Conservation (phyloP, 2,329 filamentous ascomycete genomes). For the Xenosphaeropsis pyriputrescens region DNA sequence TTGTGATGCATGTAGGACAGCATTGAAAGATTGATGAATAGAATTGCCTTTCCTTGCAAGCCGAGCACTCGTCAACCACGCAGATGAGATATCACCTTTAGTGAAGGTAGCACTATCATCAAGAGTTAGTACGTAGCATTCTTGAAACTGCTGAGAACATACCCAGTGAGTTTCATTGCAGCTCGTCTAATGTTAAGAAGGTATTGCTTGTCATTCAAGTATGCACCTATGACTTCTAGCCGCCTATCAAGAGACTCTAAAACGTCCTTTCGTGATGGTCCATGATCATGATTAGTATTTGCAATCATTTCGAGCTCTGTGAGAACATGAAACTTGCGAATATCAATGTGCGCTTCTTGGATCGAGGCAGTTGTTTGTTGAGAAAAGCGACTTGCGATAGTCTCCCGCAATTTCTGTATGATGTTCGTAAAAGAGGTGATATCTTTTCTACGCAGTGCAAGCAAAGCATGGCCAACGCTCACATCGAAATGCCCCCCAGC, state of each 20-base stretch:
- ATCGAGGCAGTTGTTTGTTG: constrained; percentile 66
- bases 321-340: constrained; percentile 76
- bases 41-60: constrained; percentile 77
- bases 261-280: constrained; percentile 19
- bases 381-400: constrained; percentile 61
- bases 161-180: constrained; percentile 67
- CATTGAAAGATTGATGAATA: constrained; percentile 81
- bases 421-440: constrained; percentile 34
- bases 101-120: constrained; percentile 35
- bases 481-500: constrained; percentile 62
- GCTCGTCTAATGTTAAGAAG: constrained; percentile 75
- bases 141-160: constrained; percentile 18
- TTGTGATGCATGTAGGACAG: constrained; percentile 75
- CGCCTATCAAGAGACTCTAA: constrained; percentile 52
- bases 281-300: constrained; percentile 25
- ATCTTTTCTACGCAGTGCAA: constrained; percentile 39
- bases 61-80: constrained; percentile 76
- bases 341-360: constrained; percentile 68
- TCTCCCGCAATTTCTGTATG: constrained; percentile 51
- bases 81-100: constrained; percentile 60
- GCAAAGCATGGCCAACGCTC: constrained; percentile 54
- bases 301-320: constrained; percentile 75
- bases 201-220: constrained; percentile 87
- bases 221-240: constrained; percentile 81
- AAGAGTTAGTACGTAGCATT: constrained; percentile 13